Conservation (phyloP, 768 basidiomycete species). For the Trametes villosa region DNA sequence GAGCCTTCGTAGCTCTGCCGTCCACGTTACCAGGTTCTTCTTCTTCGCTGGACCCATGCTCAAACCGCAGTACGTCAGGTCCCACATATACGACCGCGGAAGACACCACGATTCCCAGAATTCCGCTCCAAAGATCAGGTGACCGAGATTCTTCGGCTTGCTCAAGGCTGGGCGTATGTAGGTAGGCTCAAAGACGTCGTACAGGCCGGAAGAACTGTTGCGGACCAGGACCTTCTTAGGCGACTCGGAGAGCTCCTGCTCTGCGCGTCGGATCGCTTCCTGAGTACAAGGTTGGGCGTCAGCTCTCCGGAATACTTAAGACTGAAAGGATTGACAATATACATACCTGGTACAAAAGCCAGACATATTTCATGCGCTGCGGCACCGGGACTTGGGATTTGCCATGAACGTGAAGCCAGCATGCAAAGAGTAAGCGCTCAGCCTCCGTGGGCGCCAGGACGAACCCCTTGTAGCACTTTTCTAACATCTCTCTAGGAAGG, state of each 20-base stretch:
- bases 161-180: neutral
- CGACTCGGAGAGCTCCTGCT: no score
- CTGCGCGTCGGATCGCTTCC: no score
- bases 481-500: no score
- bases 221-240: neutral
- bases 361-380: neutral
- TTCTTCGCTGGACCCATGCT: no score
- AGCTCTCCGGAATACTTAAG: no score
- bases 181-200: constrained; percentile 20
- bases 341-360: neutral
- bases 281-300: no score
- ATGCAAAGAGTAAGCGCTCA: no score
- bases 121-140: no score
- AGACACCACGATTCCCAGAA: neutral
- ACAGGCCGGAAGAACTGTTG: constrained; percentile 1
- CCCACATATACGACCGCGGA: neutral
- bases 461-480: neutral
- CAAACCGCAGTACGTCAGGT: neutral
- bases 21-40: no score
- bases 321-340: no score
- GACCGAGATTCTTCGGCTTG: neutral
- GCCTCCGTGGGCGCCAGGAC: neutral
- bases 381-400: neutral
- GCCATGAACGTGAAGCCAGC: neutral
- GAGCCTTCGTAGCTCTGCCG: no score